A percentile compares a stretch with the other conserved stretches of the same genome.
Conservation (phyloP, 345 rosid genomes). For the Gossypium turneri region DNA sequence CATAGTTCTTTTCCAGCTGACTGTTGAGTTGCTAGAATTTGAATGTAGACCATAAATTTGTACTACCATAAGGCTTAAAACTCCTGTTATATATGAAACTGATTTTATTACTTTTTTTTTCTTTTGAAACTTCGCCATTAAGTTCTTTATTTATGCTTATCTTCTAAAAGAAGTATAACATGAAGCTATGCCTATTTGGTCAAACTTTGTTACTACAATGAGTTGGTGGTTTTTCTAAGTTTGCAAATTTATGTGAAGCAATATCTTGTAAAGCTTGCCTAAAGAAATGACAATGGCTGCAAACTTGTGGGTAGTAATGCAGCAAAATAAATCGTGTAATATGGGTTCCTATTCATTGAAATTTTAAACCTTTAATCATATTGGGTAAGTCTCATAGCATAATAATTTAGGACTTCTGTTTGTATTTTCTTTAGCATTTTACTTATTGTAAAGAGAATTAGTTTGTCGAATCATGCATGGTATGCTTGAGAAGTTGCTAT, state of each 20-base stretch:
- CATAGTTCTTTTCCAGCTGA: background rate
- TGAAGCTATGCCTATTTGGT: background rate
- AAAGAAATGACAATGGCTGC: background rate
- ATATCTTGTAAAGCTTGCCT: background rate
- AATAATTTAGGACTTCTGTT: background rate
- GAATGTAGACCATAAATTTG: background rate
- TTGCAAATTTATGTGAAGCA: background rate
- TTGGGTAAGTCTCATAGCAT: constrained; percentile 1
- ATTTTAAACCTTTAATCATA: background rate
- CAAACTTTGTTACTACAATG: background rate
- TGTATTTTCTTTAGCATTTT: background rate
- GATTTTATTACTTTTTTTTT: background rate
- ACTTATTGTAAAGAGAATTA: background rate
- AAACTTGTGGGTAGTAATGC: background rate
- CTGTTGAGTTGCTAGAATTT: background rate
- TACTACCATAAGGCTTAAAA: background rate
- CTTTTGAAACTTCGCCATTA: background rate
- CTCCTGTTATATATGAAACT: background rate
- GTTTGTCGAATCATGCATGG: background rate
- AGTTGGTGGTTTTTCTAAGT: background rate
- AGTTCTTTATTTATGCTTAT: background rate
- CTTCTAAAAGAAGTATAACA: background rate
- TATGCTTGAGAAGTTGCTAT: background rate
- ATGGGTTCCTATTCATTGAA: background rate
- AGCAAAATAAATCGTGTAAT: background rate